phyloP scores from a whole-genome alignment of 345 rosid species.

The Fremontodendron californicum region DNA sequence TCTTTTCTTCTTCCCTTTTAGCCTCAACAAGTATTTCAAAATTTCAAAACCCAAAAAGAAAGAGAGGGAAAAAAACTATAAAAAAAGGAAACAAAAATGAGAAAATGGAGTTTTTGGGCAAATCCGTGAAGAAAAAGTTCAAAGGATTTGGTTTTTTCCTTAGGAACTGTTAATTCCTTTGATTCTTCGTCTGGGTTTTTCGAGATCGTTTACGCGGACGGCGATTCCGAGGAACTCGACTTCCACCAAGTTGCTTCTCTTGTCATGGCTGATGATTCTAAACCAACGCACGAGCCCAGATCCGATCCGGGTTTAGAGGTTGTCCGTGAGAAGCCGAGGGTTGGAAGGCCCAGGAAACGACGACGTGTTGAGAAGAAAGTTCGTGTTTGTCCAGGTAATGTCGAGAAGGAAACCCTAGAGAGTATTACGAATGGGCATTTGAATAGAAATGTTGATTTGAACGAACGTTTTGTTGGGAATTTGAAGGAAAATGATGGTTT shows the following conservation, averaged over 20 bases:
- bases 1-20: background rate
- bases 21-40: background rate
- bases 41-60: background rate
- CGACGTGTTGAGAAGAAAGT: constrained; percentile 35
- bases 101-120: constrained; percentile 59
- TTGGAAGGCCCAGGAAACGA: constrained; percentile 47
- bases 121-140: constrained; percentile 50
- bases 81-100: constrained; percentile 5
- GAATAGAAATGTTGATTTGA: constrained; percentile 39
- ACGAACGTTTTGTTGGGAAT: constrained; percentile 30
- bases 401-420: constrained; percentile 25
- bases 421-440: constrained; percentile 20
- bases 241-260: constrained; percentile 42
- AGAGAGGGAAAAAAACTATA: background rate
- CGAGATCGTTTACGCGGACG: constrained; percentile 59
- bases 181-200: constrained; percentile 47
- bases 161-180: constrained; percentile 55
- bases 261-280: constrained; percentile 16
- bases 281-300: constrained; percentile 12
- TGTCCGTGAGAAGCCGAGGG: constrained; percentile 31
- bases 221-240: constrained; percentile 55
- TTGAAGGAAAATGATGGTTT: constrained; percentile 24
- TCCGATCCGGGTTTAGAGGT: constrained; percentile 14
- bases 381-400: constrained; percentile 17
- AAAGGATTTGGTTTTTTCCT: constrained; percentile 38